A percentile compares a stretch with the other conserved stretches of the same genome.
Evolutionary conservation across 805 yeast genomes (phyloP).

Genomic region (Peterozyma toletana): DNA sequence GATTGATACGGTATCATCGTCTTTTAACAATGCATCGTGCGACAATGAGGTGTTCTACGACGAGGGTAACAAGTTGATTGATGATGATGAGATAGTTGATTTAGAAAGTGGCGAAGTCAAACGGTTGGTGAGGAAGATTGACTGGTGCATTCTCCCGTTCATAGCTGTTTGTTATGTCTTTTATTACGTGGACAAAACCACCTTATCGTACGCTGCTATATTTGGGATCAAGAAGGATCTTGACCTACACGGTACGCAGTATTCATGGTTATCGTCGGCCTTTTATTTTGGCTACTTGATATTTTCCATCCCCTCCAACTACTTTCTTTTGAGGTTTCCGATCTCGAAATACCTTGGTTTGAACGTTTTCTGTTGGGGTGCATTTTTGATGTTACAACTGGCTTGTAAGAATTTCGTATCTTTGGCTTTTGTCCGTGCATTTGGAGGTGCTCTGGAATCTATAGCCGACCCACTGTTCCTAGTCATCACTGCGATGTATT

Average conservation of each 20-base stretch:
- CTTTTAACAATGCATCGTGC: too few species aligned
- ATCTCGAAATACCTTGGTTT: slow-evolving; percentile 16
- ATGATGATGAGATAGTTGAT: too few species aligned
- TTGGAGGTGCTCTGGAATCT: slow-evolving; percentile 43
- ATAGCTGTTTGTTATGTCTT: slow-evolving; percentile 32
- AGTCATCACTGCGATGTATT: slow-evolving; percentile 43
- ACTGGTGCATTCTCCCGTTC: slow-evolving; percentile 38
- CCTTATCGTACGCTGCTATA: slow-evolving; percentile 23
- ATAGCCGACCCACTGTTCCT: slow-evolving; percentile 36
- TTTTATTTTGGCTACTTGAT: slow-evolving; percentile 26
- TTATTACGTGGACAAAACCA: slow-evolving; percentile 51
- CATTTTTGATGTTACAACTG: slow-evolving; percentile 38
- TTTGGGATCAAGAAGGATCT: slow-evolving; percentile 17
- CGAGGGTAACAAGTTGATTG: too few species aligned
- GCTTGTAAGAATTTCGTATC: slow-evolving; percentile 38
- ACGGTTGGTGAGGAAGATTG: slow-evolving; percentile 34
- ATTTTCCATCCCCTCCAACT: slow-evolving; percentile 31
- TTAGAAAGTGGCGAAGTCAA: slow-evolving; percentile 14
- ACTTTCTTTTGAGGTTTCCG: slow-evolving; percentile 29
- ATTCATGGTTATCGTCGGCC: slow-evolving; percentile 15
- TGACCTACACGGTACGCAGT: slow-evolving; percentile 19
- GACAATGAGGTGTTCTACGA: too few species aligned
- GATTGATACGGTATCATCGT: too few species aligned
- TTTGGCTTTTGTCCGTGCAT: slow-evolving; percentile 37
- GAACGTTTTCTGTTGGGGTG: slow-evolving; percentile 29